phyloP scores from a whole-genome alignment of 2,329 filamentous ascomycete genomes.

The Stagonosporopsis rhizophila region DNA sequence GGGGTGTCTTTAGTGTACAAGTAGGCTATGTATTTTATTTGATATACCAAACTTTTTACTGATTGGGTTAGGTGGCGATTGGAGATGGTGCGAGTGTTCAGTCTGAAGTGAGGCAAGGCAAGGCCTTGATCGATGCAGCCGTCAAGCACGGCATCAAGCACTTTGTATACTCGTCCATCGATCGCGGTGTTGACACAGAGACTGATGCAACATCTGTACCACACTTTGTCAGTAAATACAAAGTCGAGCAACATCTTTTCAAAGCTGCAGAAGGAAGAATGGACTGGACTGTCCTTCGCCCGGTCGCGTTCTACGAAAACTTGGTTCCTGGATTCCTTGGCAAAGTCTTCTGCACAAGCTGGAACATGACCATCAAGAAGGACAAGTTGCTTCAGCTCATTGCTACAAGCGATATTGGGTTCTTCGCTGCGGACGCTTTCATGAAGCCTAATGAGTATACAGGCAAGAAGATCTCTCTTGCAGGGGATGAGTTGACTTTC shows the following conservation, averaged over 20 bases:
- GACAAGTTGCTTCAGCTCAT: constrained; percentile 45
- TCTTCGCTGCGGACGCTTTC: constrained; percentile 57
- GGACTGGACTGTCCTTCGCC: constrained; percentile 66
- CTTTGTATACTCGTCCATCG: constrained; percentile 50
- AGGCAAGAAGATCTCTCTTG: constrained; percentile 53
- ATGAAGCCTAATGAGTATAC: constrained; percentile 49
- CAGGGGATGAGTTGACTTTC: constrained; percentile 58
- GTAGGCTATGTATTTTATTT: constrained; percentile 1
- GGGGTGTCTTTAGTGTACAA: constrained; percentile 46
- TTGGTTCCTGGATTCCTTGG: constrained; percentile 54
- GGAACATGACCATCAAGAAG: constrained; percentile 42
- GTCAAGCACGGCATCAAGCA: constrained; percentile 41
- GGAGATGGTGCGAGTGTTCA: constrained; percentile 16
- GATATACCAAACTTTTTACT: background rate
- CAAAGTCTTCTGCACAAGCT: constrained; percentile 53
- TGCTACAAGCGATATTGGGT: constrained; percentile 56
- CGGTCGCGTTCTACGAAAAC: constrained; percentile 68
- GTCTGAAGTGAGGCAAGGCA: constrained; percentile 47
- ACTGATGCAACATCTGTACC: constrained; percentile 62
- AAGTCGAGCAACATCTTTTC: constrained; percentile 66
- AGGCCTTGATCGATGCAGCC: constrained; percentile 46
- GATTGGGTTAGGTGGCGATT: constrained; percentile 8
- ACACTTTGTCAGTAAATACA: constrained; percentile 67
- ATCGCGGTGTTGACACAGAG: constrained; percentile 52
- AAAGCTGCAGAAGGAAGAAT: constrained; percentile 50